phyloP scores from a whole-genome alignment of 2,329 filamentous ascomycete species.

The Apiospora sp. region DNA sequence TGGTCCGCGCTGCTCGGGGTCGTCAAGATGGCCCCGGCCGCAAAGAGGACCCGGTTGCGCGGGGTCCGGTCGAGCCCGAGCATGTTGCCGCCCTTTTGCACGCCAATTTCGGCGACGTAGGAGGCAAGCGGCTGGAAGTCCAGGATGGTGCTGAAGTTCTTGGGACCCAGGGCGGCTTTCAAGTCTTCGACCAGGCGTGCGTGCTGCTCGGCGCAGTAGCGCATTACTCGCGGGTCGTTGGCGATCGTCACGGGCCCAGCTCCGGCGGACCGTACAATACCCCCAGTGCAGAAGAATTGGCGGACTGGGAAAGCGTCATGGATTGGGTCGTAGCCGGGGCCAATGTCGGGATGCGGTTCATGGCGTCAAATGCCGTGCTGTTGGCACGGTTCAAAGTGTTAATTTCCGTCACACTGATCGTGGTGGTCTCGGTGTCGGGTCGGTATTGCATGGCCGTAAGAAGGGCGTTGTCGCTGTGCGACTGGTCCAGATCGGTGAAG shows the following conservation, averaged over 20 bases:
- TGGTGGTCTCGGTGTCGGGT: background rate
- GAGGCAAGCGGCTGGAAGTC: constrained; percentile 34
- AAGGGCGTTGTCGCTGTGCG: background rate
- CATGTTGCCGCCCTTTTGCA: constrained; percentile 41
- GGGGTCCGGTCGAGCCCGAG: constrained; percentile 40
- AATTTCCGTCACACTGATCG: background rate
- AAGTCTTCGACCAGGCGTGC: constrained; percentile 29
- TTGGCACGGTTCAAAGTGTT: constrained; percentile 11
- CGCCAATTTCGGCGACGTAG: constrained; percentile 44
- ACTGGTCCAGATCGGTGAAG: constrained; percentile 29
- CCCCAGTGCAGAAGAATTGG: background rate
- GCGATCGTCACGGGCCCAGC: constrained; percentile 11
- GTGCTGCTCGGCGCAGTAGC: constrained; percentile 27
- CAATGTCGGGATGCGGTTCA: constrained; percentile 3
- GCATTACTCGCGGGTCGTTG: constrained; percentile 31
- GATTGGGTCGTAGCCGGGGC: background rate
- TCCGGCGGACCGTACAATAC: background rate
- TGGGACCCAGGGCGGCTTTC: constrained; percentile 27
- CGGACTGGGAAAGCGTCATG: background rate
- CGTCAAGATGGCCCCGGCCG: constrained; percentile 36
- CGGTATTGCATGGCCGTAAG: constrained; percentile 8
- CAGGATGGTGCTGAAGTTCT: constrained; percentile 29
- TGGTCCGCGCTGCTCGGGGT: constrained; percentile 39
- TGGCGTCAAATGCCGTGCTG: constrained; percentile 13
- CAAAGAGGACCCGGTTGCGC: constrained; percentile 43